Evolutionary conservation across 306 rosid species (phyloP).

Genomic region (Quercus bicolor): DNA sequence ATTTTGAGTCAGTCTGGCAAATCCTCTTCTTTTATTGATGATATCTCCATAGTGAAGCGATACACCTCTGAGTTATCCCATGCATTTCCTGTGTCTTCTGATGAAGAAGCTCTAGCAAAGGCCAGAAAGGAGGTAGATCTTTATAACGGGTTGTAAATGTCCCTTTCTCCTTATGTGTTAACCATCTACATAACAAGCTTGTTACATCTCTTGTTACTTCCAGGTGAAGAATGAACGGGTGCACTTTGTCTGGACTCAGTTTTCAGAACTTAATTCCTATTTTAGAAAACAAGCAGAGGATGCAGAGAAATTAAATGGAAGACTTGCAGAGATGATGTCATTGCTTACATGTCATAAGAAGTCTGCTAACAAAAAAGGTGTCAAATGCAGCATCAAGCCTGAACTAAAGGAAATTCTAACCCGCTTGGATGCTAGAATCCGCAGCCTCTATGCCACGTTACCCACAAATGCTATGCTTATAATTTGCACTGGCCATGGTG

Average conservation of each 20-base stretch:
- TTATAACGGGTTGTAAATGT: slow-evolving; percentile 2
- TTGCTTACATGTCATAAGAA: slow-evolving; percentile 64
- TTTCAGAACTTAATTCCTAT: slow-evolving; percentile 74
- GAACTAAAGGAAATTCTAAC: slow-evolving; percentile 73
- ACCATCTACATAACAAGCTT: neutral
- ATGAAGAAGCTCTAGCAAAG: slow-evolving; percentile 80
- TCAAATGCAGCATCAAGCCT: slow-evolving; percentile 32
- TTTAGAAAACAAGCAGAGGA: slow-evolving; percentile 74
- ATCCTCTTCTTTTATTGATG: slow-evolving; percentile 72
- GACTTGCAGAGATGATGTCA: slow-evolving; percentile 80
- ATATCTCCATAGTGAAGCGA: slow-evolving; percentile 74
- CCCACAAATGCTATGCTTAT: slow-evolving; percentile 87
- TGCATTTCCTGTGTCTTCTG: slow-evolving; percentile 77
- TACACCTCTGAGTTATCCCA: slow-evolving; percentile 73
- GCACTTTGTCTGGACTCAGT: slow-evolving; percentile 91
- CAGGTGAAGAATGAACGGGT: slow-evolving; percentile 82
- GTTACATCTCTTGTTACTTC: slow-evolving; percentile 25
- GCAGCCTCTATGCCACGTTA: slow-evolving; percentile 44
- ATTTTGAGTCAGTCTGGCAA: slow-evolving; percentile 70
- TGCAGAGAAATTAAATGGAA: slow-evolving; percentile 60
- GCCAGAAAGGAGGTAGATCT: slow-evolving; percentile 70
- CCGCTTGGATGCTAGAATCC: slow-evolving; percentile 67
- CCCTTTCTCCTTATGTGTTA: neutral
- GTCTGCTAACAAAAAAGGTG: slow-evolving; percentile 41
- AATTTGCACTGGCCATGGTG: slow-evolving; percentile 93